phyloP scores from a whole-genome alignment of 331 rosid genomes.

The Cucumis variabilis region DNA sequence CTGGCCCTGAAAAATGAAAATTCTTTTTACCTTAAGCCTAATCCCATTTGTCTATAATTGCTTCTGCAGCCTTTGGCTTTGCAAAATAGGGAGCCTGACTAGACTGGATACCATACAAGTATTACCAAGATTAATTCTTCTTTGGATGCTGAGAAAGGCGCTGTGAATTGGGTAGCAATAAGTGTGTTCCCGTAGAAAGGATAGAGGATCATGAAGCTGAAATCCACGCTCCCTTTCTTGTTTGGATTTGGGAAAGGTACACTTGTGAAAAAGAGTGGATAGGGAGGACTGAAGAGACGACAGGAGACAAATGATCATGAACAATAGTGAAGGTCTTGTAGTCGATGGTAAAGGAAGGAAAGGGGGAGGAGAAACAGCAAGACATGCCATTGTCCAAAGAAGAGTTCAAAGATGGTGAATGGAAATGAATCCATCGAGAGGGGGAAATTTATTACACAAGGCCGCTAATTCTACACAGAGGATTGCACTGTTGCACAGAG shows the following conservation, averaged over 20 bases:
- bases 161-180: constrained; percentile 63
- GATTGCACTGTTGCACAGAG: too few relatives aligned
- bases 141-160: constrained; percentile 75
- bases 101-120: constrained; percentile 76
- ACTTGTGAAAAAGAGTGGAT: too few relatives aligned
- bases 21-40: constrained; percentile 59
- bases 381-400: too few relatives aligned
- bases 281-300: too few relatives aligned
- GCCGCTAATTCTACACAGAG: too few relatives aligned
- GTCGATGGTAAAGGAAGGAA: too few relatives aligned
- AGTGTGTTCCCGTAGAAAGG: constrained; percentile 76
- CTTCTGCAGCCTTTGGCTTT: constrained; percentile 59
- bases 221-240: constrained; percentile 80
- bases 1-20: constrained; percentile 69
- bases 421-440: too few relatives aligned
- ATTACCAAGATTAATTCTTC: constrained; percentile 52
- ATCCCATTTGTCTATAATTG: constrained; percentile 70
- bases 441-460: too few relatives aligned
- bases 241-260: constrained; percentile 78
- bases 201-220: constrained; percentile 61
- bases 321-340: too few relatives aligned
- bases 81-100: constrained; percentile 64
- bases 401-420: too few relatives aligned
- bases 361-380: too few relatives aligned
- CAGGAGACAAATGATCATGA: too few relatives aligned